A percentile compares a stretch with the other conserved stretches of the same genome.
Evolutionary conservation across 2,329 filamentous ascomycete species (phyloP).

Genomic region (Phialemonium atrogriseum): DNA sequence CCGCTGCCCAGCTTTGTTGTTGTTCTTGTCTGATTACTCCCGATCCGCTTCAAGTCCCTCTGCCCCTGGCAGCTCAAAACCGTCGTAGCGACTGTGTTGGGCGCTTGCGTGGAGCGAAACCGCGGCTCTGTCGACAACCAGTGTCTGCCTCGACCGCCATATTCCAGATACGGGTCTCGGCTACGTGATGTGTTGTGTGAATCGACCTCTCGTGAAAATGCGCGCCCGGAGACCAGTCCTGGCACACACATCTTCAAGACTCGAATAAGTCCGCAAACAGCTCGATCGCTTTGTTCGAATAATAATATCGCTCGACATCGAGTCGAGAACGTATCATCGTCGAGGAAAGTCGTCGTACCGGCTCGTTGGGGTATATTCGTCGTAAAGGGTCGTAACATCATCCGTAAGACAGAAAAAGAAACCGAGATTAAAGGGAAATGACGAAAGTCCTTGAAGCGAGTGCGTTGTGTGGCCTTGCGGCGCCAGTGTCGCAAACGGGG

Average conservation of each 20-base stretch:
- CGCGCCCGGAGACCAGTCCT: slow-evolving; percentile 5
- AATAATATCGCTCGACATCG: slow-evolving; percentile 11
- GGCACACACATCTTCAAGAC: not conserved
- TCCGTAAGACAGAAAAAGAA: slow-evolving; percentile 33
- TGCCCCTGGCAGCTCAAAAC: slow-evolving; percentile 5
- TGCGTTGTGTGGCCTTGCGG: slow-evolving; percentile 18
- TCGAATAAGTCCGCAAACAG: slow-evolving; percentile 9
- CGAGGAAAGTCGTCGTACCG: slow-evolving; percentile 28
- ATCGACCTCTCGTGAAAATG: slow-evolving; percentile 10
- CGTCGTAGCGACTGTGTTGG: slow-evolving; percentile 1
- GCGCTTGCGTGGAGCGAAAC: slow-evolving; percentile 11
- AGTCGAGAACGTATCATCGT: slow-evolving; percentile 17
- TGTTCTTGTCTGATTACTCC: slow-evolving; percentile 17
- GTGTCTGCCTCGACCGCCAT: slow-evolving; percentile 30
- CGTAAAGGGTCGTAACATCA: slow-evolving; percentile 36
- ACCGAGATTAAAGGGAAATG: slow-evolving; percentile 23
- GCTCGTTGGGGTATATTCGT: slow-evolving; percentile 24
- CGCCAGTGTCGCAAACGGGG: slow-evolving; percentile 21
- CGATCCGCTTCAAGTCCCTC: slow-evolving; percentile 18
- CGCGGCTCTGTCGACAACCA: slow-evolving; percentile 34
- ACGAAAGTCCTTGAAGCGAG: slow-evolving; percentile 28
- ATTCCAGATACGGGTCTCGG: slow-evolving; percentile 30
- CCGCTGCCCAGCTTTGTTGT: slow-evolving; percentile 19
- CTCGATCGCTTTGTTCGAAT: slow-evolving; percentile 9
- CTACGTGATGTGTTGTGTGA: slow-evolving; percentile 23